phyloP scores from a whole-genome alignment of 495 filamentous ascomycete genomes.

The Penicillium silybi region DNA sequence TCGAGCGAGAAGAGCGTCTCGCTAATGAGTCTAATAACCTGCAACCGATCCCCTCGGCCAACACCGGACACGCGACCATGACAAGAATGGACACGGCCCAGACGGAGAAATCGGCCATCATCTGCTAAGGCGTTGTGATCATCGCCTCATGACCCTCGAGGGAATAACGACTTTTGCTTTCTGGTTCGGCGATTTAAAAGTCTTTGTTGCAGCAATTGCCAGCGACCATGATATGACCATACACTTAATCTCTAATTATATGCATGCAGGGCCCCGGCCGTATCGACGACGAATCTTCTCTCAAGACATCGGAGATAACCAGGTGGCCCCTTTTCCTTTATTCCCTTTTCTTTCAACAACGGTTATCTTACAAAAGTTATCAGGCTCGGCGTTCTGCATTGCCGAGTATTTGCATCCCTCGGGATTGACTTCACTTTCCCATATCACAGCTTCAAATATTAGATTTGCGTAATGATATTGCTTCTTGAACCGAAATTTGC shows the following conservation, averaged over 20 bases:
- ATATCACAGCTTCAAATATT: not conserved
- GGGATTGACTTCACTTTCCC: not conserved
- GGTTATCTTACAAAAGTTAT: not conserved
- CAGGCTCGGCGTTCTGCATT: not conserved
- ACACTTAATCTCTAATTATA: slow-evolving; percentile 8
- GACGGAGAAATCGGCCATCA: slow-evolving; percentile 24
- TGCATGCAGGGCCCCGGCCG: not conserved
- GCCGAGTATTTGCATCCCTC: not conserved
- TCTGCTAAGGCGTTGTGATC: slow-evolving; percentile 5
- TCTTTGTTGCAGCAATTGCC: slow-evolving; percentile 1
- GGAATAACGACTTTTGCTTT: not conserved
- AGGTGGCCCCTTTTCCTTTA: not conserved
- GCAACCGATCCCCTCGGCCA: slow-evolving; percentile 10
- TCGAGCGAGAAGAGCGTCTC: slow-evolving; percentile 16
- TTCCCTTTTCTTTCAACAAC: not conserved
- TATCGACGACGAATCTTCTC: not conserved
- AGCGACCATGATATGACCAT: not conserved
- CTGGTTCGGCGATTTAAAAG: slow-evolving; percentile 7
- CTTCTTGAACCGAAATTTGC: not conserved
- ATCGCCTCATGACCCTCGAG: not conserved
- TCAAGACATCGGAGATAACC: not conserved
- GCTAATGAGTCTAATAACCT: slow-evolving; percentile 6
- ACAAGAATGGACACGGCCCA: slow-evolving; percentile 22
- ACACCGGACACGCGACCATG: slow-evolving; percentile 8
- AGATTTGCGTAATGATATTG: not conserved